Conservation (phyloP, 106 monocot species). For the Xerophyta viscosa region DNA sequence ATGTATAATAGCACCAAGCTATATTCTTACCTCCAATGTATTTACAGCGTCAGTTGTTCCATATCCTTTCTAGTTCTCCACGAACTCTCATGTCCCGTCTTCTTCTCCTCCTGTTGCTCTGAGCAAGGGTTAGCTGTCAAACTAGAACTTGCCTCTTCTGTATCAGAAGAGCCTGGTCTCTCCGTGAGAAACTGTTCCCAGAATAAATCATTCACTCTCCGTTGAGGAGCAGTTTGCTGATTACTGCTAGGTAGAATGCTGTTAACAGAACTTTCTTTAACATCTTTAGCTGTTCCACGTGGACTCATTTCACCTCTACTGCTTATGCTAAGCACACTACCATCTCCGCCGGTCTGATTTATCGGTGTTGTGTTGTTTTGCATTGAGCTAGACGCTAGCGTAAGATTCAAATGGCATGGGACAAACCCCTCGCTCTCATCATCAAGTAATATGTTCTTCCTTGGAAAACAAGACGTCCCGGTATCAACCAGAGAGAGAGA, state of each 20-base stretch:
- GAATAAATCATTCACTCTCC: constrained; percentile 78
- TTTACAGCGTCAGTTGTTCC: constrained; percentile 37
- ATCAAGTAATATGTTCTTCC: constrained; percentile 29
- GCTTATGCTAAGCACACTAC: neutral
- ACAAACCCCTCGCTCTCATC: constrained; percentile 48
- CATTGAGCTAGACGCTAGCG: constrained; percentile 57
- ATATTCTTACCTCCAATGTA: neutral
- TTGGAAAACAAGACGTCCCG: constrained; percentile 36
- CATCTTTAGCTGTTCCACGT: constrained; percentile 11
- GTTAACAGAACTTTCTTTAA: neutral
- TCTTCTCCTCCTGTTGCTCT: constrained; percentile 25
- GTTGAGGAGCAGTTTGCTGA: constrained; percentile 25
- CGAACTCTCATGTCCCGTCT: constrained; percentile 3
- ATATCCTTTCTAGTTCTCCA: constrained; percentile 20
- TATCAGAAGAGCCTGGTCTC: constrained; percentile 69
- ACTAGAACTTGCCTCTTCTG: constrained; percentile 70
- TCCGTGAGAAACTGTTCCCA: constrained; percentile 99
- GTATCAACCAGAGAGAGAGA: constrained; percentile 39
- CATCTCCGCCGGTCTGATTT: constrained; percentile 5
- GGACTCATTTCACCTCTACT: constrained; percentile 6
- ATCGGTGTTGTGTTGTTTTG: constrained; percentile 30
- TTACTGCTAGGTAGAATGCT: constrained; percentile 7
- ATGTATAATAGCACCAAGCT: neutral
- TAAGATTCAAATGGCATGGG: constrained; percentile 65
- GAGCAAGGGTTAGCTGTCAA: constrained; percentile 26